These are phyloP conservation scores for Acacia acuminata DNA, from an alignment of 306 rosid genomes.

Conservation along the genomic window DNA sequence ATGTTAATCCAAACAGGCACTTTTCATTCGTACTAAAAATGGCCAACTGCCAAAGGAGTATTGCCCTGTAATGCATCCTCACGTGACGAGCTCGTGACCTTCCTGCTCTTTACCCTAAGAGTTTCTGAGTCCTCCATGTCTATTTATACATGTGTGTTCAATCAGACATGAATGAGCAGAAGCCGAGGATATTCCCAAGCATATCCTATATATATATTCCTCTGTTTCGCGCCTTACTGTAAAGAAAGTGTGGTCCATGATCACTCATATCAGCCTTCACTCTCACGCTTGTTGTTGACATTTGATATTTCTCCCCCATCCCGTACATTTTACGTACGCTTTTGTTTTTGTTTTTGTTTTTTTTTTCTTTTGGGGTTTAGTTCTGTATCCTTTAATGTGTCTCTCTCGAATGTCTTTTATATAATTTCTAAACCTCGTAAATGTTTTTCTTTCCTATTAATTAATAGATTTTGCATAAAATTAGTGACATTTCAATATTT, in stretches of 20 bases:
- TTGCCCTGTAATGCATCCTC: conserved; percentile 69
- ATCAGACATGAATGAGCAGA: not conserved
- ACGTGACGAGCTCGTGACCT: conserved; percentile 13
- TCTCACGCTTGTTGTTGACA: not conserved
- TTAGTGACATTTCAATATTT: too few relatives aligned
- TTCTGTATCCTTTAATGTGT: too few relatives aligned
- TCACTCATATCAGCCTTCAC: not conserved
- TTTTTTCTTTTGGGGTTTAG: too few relatives aligned
- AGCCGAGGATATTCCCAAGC: conserved; percentile 43
- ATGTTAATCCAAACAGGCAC: too few relatives aligned
- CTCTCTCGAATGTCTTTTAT: too few relatives aligned
- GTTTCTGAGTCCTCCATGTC: not conserved
- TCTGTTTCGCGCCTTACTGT: conserved; percentile 1
- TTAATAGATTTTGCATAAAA: too few relatives aligned
- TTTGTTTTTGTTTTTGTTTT: too few relatives aligned
- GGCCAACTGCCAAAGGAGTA: conserved; percentile 54
- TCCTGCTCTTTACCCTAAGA: conserved; percentile 8
- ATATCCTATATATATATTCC: conserved; percentile 24
- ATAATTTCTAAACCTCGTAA: too few relatives aligned
- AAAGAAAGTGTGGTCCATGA: conserved; percentile 37
- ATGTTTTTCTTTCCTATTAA: too few relatives aligned
- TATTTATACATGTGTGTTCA: conserved; percentile 32
- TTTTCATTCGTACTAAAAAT: not conserved
- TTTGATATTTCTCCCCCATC: not conserved
- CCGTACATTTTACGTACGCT: not conserved